Percentiles rank a stretch among this genome's conserved stretches.
These are phyloP conservation scores for Fusarium stilboides DNA, from an alignment of 2,329 filamentous ascomycete species.

Conservation along the genomic window DNA sequence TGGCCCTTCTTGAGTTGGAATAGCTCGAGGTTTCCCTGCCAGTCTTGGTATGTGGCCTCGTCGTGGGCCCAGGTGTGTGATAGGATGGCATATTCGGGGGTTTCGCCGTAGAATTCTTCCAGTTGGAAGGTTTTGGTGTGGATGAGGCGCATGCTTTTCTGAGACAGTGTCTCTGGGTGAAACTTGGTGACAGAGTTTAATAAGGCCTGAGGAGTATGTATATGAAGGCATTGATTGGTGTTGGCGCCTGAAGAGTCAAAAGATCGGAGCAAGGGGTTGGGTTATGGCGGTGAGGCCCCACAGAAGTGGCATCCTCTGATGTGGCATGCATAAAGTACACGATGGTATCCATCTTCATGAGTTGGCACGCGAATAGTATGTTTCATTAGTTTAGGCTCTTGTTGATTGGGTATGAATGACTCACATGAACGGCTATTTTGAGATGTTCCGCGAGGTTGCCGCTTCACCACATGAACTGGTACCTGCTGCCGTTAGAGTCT, in stretches of 20 bases:
- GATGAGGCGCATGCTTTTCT: constrained; percentile 48
- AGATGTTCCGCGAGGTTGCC: too few species aligned
- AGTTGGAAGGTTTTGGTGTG: constrained; percentile 40
- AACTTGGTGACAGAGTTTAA: not conserved
- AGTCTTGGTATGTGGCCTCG: constrained; percentile 48
- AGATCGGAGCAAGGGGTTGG: constrained; percentile 5
- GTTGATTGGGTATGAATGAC: not conserved
- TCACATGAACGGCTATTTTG: too few species aligned
- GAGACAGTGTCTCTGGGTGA: not conserved
- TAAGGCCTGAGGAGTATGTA: not conserved
- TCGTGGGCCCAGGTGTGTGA: constrained; percentile 53
- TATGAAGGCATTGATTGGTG: not conserved
- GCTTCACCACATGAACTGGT: too few species aligned
- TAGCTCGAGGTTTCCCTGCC: constrained; percentile 33
- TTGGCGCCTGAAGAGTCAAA: constrained; percentile 9
- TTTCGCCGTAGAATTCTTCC: constrained; percentile 46
- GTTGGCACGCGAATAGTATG: not conserved
- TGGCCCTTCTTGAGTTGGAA: constrained; percentile 32
- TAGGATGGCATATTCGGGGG: constrained; percentile 52
- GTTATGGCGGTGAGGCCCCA: constrained; percentile 36
- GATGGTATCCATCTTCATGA: not conserved
- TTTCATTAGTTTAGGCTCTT: not conserved
- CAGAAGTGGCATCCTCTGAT: constrained; percentile 31
- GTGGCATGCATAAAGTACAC: constrained; percentile 29
- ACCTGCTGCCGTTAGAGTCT: too few species aligned